These are phyloP conservation scores for Candida nanaspora DNA, from an alignment of 805 yeast species.

Conservation along the genomic window DNA sequence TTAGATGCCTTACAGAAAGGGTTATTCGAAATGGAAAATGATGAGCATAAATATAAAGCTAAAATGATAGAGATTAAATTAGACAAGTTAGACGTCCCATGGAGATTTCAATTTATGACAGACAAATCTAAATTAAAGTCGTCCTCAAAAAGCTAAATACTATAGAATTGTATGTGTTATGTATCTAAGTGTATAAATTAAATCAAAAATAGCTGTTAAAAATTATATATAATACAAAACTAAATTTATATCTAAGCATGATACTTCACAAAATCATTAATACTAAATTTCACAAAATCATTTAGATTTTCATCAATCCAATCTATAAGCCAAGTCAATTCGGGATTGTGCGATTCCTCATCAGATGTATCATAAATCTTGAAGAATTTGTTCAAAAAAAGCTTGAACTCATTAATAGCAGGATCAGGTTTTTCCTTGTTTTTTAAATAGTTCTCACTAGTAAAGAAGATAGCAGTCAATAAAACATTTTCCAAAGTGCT, in stretches of 20 bases:
- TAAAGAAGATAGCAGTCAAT: slow-evolving; percentile 1
- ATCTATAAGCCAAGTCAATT: not conserved
- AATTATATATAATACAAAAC: not conserved
- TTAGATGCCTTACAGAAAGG: slow-evolving; percentile 29
- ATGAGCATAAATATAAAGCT: slow-evolving; percentile 35
- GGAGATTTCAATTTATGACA: slow-evolving; percentile 30
- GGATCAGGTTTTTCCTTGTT: slow-evolving; percentile 14
- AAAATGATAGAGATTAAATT: slow-evolving; percentile 47
- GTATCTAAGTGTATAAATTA: too few species aligned
- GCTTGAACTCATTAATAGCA: slow-evolving; percentile 16
- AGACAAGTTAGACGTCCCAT: slow-evolving; percentile 57
- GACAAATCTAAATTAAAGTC: not conserved
- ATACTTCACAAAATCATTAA: slow-evolving; percentile 25
- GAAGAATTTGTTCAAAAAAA: slow-evolving; percentile 15
- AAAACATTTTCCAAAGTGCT: slow-evolving; percentile 1
- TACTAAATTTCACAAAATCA: slow-evolving; percentile 22
- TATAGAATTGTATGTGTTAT: too few species aligned
- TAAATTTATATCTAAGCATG: slow-evolving; percentile 14
- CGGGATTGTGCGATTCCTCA: not conserved
- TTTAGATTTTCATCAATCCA: slow-evolving; percentile 19
- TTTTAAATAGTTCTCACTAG: slow-evolving; percentile 6
- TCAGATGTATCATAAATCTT: not conserved
- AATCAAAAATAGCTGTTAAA: not conserved
- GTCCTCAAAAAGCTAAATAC: not conserved
- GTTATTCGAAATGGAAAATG: slow-evolving; percentile 25